Evolutionary conservation across 2,329 filamentous ascomycete species (phyloP), one percentile per base, ranked within the genome.

Genomic region (Colletotrichum noveboracense): DNA sequence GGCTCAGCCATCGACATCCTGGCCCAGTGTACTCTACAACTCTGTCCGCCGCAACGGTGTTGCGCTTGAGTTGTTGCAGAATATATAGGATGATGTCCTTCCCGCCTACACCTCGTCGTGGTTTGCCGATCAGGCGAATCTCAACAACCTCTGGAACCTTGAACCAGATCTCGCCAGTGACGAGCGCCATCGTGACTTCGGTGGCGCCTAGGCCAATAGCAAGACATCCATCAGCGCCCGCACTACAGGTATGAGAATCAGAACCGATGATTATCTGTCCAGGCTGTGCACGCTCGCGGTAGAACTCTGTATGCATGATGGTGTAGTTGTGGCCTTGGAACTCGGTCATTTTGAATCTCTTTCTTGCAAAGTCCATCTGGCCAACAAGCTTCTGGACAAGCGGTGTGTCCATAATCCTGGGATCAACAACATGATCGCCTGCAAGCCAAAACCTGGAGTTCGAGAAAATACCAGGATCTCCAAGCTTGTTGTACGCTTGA

Each of bases 351-450:
- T 74, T 74, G 48, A 74, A 74, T 30, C 55, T 68, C 34, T 73
- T 73, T 18, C 70, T 66, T 9, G 70, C 70, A 32, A 69, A 73
- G 30, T 73, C 70, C 70, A 69, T 64, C 24, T 73, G 36, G 13
- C 36, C 28, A 18, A 73, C 70, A 18, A 73, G 70, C 18, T 68
- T 73, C 38, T 73, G 70, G 12, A 73, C 65, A 12, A 73, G 56
- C 10, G 70, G 70, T 16, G 70, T 73, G 24, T 73, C 65, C 65
- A 68, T 68, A 34, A 69, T 58, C 38, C 71, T 61, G 1, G 88
- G 87, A 68, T 89, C 87, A 6, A 89, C 86, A 6, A 86, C 82
- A 76, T 89, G 87, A 77, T 89, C 88, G 3, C 85, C 85, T 0
- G 87, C 87, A 7, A 90, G 82, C 88, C 88, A 89, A 77, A 89